Evolutionary conservation across 2,329 filamentous ascomycete genomes (phyloP).

Genomic region (Fusarium ambrosium): DNA sequence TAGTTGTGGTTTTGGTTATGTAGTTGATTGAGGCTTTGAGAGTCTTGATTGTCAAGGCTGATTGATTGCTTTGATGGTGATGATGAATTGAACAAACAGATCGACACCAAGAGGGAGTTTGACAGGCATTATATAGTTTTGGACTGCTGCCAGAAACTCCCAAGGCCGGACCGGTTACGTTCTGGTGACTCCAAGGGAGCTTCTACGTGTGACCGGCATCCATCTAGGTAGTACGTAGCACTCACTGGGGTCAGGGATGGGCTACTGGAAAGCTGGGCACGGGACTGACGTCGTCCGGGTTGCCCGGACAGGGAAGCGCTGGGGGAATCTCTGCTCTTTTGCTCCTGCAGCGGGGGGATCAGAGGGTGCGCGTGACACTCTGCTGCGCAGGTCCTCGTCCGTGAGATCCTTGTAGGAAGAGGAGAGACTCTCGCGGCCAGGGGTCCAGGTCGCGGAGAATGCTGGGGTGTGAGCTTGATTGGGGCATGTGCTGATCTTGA

Average conservation of each 20-base stretch:
- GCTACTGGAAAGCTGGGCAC: slow-evolving; percentile 14
- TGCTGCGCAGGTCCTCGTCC: slow-evolving; percentile 1
- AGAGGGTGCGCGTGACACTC: slow-evolving; percentile 27
- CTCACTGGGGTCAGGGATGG: slow-evolving; percentile 16
- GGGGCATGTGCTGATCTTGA: slow-evolving; percentile 30
- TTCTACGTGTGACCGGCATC: slow-evolving; percentile 36
- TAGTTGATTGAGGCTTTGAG: not conserved
- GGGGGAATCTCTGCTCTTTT: slow-evolving; percentile 4
- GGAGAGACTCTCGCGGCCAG: not conserved
- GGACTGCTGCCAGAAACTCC: not conserved
- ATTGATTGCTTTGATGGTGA: slow-evolving; percentile 14
- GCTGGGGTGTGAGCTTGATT: slow-evolving; percentile 12
- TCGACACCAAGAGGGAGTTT: slow-evolving; percentile 9
- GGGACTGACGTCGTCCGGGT: slow-evolving; percentile 35
- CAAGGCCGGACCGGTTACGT: slow-evolving; percentile 32
- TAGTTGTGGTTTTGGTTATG: not conserved
- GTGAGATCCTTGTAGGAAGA: not conserved
- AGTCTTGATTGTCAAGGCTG: not conserved
- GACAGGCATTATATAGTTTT: slow-evolving; percentile 26
- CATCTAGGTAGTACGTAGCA: not conserved
- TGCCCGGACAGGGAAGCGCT: slow-evolving; percentile 17
- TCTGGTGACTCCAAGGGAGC: slow-evolving; percentile 21
- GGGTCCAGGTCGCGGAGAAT: not conserved
- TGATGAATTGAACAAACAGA: not conserved
- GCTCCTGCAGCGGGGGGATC: slow-evolving; percentile 24